phyloP scores from a whole-genome alignment of 805 yeast genomes.

The Ogataea polymorpha region DNA sequence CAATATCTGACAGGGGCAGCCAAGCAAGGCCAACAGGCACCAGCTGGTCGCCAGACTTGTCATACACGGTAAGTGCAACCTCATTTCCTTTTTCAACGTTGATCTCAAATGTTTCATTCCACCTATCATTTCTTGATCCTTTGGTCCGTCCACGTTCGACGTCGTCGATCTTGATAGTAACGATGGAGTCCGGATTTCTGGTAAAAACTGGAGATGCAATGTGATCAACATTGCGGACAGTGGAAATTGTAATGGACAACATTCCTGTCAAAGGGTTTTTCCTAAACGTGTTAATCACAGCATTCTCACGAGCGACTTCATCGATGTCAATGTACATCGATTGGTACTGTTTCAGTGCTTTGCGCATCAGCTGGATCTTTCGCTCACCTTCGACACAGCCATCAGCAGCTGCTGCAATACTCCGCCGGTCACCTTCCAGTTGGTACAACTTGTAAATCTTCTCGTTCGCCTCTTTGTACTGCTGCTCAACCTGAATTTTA shows the following conservation, averaged over 20 bases:
- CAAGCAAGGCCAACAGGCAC: slow-evolving; percentile 92
- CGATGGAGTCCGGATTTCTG: slow-evolving; percentile 74
- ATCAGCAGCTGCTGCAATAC: slow-evolving; percentile 84
- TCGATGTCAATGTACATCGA: slow-evolving; percentile 78
- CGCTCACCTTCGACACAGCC: slow-evolving; percentile 82
- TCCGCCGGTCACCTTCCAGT: slow-evolving; percentile 85
- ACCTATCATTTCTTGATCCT: slow-evolving; percentile 70
- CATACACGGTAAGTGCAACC: slow-evolving; percentile 83
- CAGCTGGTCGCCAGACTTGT: slow-evolving; percentile 60
- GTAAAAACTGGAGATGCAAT: slow-evolving; percentile 79
- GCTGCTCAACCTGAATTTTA: slow-evolving; percentile 90
- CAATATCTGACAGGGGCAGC: slow-evolving; percentile 86
- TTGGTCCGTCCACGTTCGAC: slow-evolving; percentile 75
- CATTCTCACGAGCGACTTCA: slow-evolving; percentile 64
- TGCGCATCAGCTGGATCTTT: slow-evolving; percentile 77
- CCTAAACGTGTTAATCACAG: slow-evolving; percentile 65
- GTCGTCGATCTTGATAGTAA: slow-evolving; percentile 83
- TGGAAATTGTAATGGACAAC: slow-evolving; percentile 66
- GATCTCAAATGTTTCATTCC: slow-evolving; percentile 80
- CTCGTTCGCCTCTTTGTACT: slow-evolving; percentile 88
- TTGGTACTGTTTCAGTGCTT: slow-evolving; percentile 81
- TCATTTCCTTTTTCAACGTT: slow-evolving; percentile 90
- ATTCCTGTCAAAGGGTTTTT: slow-evolving; percentile 83
- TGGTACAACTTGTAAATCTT: slow-evolving; percentile 82
- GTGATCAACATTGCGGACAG: slow-evolving; percentile 89